phyloP scores from a whole-genome alignment of 345 rosid genomes.

The Brassica rapa region DNA sequence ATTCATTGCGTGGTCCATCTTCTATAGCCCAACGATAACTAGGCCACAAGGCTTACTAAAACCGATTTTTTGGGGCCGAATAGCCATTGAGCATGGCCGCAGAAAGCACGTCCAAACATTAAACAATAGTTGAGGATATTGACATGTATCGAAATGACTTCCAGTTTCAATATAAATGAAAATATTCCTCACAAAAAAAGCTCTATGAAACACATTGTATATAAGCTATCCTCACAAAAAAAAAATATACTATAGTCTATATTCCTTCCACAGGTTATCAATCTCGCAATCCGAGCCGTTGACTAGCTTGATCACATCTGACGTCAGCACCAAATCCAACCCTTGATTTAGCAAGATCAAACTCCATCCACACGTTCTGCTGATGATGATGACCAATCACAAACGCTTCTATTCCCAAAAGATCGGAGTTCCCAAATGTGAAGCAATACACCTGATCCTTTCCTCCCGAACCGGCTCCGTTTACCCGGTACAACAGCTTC shows the following conservation, averaged over 20 bases:
- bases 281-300: slow-evolving; percentile 46
- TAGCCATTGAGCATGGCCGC: neutral
- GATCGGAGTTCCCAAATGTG: slow-evolving; percentile 79
- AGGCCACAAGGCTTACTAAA: neutral
- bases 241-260: neutral
- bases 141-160: neutral
- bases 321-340: slow-evolving; percentile 65
- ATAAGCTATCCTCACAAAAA: neutral
- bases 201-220: neutral
- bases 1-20: neutral
- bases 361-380: slow-evolving; percentile 85
- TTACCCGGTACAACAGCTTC: slow-evolving; percentile 56
- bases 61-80: neutral
- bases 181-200: neutral
- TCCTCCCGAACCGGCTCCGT: slow-evolving; percentile 59
- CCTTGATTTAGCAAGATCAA: slow-evolving; percentile 70
- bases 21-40: neutral
- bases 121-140: neutral
- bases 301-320: slow-evolving; percentile 66
- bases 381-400: slow-evolving; percentile 86
- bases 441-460: slow-evolving; percentile 67
- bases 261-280: neutral
- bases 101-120: neutral
- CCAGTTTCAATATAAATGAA: neutral
- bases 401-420: slow-evolving; percentile 67